Percentiles rank a stretch among this genome's conserved stretches.
Conservation (phyloP, 2,329 filamentous ascomycete species). For the Domatiomyces catenatus region DNA sequence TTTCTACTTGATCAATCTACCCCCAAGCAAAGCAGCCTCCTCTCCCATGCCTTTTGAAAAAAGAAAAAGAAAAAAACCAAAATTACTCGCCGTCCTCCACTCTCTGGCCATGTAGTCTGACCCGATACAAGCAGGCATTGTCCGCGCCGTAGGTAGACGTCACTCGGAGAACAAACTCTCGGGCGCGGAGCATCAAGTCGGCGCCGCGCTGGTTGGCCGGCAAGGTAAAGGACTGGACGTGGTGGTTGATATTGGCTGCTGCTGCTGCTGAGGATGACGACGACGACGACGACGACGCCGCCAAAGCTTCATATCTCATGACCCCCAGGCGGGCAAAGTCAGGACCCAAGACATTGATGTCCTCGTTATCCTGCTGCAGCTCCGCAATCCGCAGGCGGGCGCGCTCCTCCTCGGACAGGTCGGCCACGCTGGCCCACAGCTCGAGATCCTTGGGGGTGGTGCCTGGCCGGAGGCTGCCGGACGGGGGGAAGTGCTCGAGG, state of each 20-base stretch:
- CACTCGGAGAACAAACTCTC: conserved; percentile 28
- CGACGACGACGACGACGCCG: conserved; percentile 8
- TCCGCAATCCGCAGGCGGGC: conserved; percentile 8
- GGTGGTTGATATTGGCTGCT: background rate
- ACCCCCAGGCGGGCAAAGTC: conserved; percentile 12
- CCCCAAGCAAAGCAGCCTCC: too few species aligned
- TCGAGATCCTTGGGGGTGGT: conserved; percentile 54
- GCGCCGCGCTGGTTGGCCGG: conserved; percentile 19
- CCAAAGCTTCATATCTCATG: conserved; percentile 12
- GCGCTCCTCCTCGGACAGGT: conserved; percentile 20
- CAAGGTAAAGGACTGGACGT: conserved; percentile 27
- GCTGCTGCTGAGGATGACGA: too few species aligned
- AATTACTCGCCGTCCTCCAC: background rate
- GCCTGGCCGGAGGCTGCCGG: conserved; percentile 45
- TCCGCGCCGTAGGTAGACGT: conserved; percentile 30
- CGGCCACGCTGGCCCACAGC: conserved; percentile 47
- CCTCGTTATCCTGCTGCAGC: conserved; percentile 3
- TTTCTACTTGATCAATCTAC: too few species aligned
- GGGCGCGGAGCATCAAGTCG: conserved; percentile 10
- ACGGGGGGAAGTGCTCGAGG: conserved; percentile 53
- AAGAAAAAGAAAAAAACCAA: too few species aligned
- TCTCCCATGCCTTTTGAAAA: too few species aligned
- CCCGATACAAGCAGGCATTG: conserved; percentile 32
- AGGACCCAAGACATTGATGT: conserved; percentile 4
- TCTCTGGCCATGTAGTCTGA: conserved; percentile 27